phyloP scores from a whole-genome alignment of 129 eudicot species.

The Chrysanthemum makinoi region DNA sequence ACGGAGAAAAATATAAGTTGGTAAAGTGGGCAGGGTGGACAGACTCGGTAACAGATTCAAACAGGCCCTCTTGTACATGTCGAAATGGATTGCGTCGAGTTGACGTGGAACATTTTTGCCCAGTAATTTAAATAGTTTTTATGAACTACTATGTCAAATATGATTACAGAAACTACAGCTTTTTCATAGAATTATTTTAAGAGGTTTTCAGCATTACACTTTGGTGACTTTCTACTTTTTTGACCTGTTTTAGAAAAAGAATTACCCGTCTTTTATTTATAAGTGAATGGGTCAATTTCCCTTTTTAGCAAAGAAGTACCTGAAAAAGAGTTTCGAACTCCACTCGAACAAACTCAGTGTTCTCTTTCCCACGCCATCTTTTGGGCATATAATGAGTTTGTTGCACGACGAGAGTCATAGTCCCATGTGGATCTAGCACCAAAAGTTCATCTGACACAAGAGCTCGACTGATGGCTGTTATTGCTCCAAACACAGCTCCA shows the following conservation, averaged over 20 bases:
- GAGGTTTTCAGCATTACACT: too few species aligned
- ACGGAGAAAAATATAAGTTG: background rate
- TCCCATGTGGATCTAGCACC: slow-evolving; percentile 68
- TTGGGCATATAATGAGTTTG: slow-evolving; percentile 89
- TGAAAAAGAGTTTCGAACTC: slow-evolving; percentile 84
- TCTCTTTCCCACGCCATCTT: slow-evolving; percentile 84
- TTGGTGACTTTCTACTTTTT: too few species aligned
- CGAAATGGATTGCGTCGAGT: background rate
- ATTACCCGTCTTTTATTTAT: background rate
- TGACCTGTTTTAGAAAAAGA: background rate
- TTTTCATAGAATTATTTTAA: background rate
- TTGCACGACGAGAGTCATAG: slow-evolving; percentile 67
- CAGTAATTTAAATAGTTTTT: background rate
- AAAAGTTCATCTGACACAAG: slow-evolving; percentile 65
- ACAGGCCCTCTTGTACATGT: background rate
- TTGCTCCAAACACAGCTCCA: slow-evolving; percentile 88
- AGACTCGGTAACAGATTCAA: background rate
- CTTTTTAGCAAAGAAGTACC: slow-evolving; percentile 34
- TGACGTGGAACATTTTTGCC: background rate
- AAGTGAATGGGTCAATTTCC: background rate
- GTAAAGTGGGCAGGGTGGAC: background rate
- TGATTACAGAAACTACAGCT: background rate
- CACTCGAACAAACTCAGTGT: slow-evolving; percentile 50
- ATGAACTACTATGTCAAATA: background rate
- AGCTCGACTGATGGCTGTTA: slow-evolving; percentile 81